Evolutionary conservation across 495 filamentous ascomycete species (phyloP), one percentile per base, ranked within the genome.

Genomic region (Lichina pygmaea): DNA sequence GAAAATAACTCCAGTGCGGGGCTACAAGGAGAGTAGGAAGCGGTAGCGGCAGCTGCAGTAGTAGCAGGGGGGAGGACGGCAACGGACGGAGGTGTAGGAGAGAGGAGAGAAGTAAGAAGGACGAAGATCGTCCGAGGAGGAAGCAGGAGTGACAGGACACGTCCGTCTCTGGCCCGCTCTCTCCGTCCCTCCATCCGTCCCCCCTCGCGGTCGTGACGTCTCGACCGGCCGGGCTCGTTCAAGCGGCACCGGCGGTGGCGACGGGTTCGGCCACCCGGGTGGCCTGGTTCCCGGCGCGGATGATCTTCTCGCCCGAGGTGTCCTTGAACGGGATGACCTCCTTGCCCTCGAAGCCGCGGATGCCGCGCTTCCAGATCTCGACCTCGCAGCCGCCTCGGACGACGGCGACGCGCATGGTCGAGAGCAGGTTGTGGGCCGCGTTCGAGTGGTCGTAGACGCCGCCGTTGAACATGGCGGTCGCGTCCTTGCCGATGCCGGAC

Each of bases 281-380:
- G 48, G 81, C 68, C 62, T 97, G 89, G 52, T 75, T 68, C 40
- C 91, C 91, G 43, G 89, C 89, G 30, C 91, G 79, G 54, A 93
- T 71, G 53, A 97, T 82, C 45, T 75, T 73, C 55, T 81, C 72
- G 36, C 86, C 89, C 37, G 72, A 64, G 7, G 71, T 77, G 56
- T 95, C 91, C 53, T 78, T 81, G 50, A 86, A 68, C 46, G 78
- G 74, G 44, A 75, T 70, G 42, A 74, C 67, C 36, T 50, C 48
- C 41, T 50, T 50, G 39, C 48, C 48, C 46, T 50, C 48, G 11
- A 39, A 11, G 11, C 13, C 11, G 12, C 44, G 44, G 30, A 48
- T 44, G 38, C 38, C 48, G 10, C 48, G 48, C 41, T 49, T 48
- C 48, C 48, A 50, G 40, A 50, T 50, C 38, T 50, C 48, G 31